Conservation (phyloP, 2,329 filamentous ascomycete species). For the Fusarium xyrophilum region DNA sequence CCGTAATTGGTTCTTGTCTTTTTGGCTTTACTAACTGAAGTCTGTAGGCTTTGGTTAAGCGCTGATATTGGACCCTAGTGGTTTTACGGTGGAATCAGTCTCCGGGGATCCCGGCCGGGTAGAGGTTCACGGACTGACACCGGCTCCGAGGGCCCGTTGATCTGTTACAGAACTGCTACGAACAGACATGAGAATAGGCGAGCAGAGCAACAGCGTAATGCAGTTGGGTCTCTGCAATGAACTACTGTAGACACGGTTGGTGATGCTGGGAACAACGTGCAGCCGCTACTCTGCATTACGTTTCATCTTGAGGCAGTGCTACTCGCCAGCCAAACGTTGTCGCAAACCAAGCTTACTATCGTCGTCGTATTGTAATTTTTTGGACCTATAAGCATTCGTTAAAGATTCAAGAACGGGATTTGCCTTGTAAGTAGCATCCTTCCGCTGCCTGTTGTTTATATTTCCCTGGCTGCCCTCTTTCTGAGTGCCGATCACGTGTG, state of each 20-base stretch:
- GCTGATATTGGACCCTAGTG: slow-evolving; percentile 1
- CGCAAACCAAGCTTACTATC: neutral
- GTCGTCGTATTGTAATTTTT: neutral
- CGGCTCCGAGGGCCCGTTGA: slow-evolving; percentile 29
- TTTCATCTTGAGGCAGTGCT: slow-evolving; percentile 15
- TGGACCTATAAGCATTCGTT: neutral
- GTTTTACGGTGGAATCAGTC: slow-evolving; percentile 7
- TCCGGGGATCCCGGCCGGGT: slow-evolving; percentile 22
- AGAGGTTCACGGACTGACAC: slow-evolving; percentile 16
- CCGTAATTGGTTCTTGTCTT: neutral
- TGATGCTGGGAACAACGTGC: neutral
- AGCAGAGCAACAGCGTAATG: neutral
- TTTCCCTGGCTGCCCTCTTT: neutral
- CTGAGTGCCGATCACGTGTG: neutral
- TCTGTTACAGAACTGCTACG: neutral
- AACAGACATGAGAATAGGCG: neutral
- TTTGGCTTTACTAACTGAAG: neutral
- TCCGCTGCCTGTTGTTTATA: neutral
- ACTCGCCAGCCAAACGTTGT: neutral
- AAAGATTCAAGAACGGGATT: neutral
- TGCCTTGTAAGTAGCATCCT: neutral
- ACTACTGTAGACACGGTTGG: neutral
- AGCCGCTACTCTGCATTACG: neutral
- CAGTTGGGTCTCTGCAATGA: neutral
- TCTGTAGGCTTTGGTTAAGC: neutral